Conservation (phyloP, 768 basidiomycete species). For the Termitomyces sp. region DNA sequence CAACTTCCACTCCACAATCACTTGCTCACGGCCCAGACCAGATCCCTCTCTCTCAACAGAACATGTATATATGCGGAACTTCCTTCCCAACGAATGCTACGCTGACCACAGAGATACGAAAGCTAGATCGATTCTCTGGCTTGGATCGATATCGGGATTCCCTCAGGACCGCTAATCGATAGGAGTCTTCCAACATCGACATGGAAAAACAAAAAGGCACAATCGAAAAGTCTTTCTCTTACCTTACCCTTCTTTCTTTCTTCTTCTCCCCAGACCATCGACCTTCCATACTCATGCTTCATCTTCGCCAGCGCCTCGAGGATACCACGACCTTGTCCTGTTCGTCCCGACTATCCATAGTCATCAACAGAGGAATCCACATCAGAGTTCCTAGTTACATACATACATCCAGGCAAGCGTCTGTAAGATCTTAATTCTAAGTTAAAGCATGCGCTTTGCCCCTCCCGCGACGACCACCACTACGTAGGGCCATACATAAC, state of each 20-base stretch:
- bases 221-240: background rate
- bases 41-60: background rate
- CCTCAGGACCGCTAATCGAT: constrained; percentile 1
- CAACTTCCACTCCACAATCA: background rate
- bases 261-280: background rate
- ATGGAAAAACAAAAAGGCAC: background rate
- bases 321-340: background rate
- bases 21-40: no score
- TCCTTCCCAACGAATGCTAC: background rate
- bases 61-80: background rate
- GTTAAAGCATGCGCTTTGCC: background rate
- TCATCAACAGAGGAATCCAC: background rate
- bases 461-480: background rate
- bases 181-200: background rate
- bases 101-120: background rate
- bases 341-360: background rate
- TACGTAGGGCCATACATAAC: background rate
- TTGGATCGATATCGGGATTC: background rate
- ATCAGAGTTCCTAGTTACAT: no score
- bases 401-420: background rate
- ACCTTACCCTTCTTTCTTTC: background rate
- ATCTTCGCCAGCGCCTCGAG: constrained; percentile 4
- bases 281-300: background rate
- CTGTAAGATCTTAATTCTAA: no score
- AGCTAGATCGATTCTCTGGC: background rate